Evolutionary conservation across 1,284 basidiomycete species (phyloP).

Genomic region (Ceratobasidium sp.): DNA sequence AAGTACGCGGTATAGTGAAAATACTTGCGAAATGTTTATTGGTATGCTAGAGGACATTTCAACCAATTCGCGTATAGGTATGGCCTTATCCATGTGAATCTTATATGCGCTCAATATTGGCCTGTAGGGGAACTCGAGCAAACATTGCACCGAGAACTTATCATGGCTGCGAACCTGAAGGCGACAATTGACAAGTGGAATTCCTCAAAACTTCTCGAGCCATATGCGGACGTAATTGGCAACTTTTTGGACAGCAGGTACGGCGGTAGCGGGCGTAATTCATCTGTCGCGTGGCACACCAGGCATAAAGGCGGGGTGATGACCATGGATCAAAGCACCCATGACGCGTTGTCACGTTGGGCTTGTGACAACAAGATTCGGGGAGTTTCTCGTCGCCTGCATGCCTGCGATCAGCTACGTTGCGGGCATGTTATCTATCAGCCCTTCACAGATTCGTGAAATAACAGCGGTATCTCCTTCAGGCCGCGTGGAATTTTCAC

Average conservation of each 20-base stretch:
- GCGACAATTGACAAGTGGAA: background rate
- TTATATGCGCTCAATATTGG: background rate
- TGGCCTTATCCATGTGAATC: background rate
- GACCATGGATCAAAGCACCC: background rate
- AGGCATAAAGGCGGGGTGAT: background rate
- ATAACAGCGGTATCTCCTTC: background rate
- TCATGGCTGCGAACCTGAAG: background rate
- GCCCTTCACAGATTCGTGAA: background rate
- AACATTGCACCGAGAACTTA: constrained; percentile 16
- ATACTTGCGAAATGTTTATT: constrained; percentile 44
- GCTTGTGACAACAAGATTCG: background rate
- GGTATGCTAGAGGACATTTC: constrained; percentile 33
- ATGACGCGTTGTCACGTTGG: background rate
- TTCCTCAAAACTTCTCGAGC: background rate
- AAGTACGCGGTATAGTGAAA: constrained; percentile 7
- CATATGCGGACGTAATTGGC: background rate
- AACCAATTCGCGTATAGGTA: constrained; percentile 31
- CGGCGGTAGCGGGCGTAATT: background rate
- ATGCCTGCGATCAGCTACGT: background rate
- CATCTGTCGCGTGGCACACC: background rate
- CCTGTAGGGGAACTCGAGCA: constrained; percentile 9
- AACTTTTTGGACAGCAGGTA: background rate
- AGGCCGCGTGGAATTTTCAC: background rate
- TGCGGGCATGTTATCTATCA: background rate
- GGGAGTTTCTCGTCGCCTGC: background rate